Conservation (phyloP, 306 rosid species). For the Fragaria nilgerrensis region DNA sequence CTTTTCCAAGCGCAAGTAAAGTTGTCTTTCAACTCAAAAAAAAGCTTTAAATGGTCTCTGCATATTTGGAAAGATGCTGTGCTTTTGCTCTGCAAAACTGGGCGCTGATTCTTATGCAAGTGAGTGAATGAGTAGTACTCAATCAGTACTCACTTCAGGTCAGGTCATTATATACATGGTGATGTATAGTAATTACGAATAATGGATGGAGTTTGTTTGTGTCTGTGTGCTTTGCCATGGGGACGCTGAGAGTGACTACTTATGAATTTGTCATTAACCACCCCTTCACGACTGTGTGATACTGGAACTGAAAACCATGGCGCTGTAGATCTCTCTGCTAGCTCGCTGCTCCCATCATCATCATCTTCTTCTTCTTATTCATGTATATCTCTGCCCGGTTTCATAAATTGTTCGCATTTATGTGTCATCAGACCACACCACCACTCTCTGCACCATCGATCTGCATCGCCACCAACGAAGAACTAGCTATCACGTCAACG, state of each 20-base stretch:
- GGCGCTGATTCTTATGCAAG: slow-evolving; percentile 42
- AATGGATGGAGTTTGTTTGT: slow-evolving; percentile 57
- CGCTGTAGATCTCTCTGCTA: slow-evolving; percentile 6
- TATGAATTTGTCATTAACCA: slow-evolving; percentile 61
- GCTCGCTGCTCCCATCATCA: slow-evolving; percentile 4
- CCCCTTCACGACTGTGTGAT: slow-evolving; percentile 26
- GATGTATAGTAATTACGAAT: slow-evolving; percentile 21
- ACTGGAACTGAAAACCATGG: slow-evolving; percentile 95
- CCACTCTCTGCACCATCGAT: neutral
- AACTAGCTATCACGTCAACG: neutral
- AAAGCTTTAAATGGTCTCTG: slow-evolving; percentile 65
- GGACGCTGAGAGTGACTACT: slow-evolving; percentile 67
- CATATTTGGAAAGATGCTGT: slow-evolving; percentile 64
- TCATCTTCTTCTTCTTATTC: neutral
- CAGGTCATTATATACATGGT: slow-evolving; percentile 9
- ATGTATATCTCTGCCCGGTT: neutral
- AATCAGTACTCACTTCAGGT: slow-evolving; percentile 7
- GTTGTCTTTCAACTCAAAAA: neutral
- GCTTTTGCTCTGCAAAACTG: slow-evolving; percentile 26
- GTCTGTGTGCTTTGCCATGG: slow-evolving; percentile 32
- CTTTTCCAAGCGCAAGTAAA: neutral
- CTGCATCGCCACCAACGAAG: slow-evolving; percentile 6
- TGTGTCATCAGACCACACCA: slow-evolving; percentile 36
- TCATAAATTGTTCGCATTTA: slow-evolving; percentile 50
- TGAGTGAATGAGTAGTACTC: slow-evolving; percentile 8